These are phyloP conservation scores for Pachysolen tannophilus DNA, from an alignment of 805 yeast species.

Conservation along the genomic window DNA sequence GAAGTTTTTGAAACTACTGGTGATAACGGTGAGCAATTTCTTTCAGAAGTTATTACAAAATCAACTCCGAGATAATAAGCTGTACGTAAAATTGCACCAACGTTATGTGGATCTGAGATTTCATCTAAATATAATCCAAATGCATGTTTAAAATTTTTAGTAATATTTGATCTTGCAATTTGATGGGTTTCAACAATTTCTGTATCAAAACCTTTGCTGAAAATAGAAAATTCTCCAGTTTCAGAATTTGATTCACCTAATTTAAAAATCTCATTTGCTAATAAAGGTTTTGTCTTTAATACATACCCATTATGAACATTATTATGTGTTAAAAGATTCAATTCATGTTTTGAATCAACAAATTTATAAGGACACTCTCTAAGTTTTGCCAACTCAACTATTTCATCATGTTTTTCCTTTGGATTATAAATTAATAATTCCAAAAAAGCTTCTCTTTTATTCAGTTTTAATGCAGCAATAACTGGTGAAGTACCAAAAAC, in stretches of 20 bases:
- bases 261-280: conserved; percentile 21
- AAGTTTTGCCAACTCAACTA: conserved; percentile 39
- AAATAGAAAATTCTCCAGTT: conserved; percentile 12
- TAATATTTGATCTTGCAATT: conserved; percentile 4
- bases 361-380: conserved; percentile 29
- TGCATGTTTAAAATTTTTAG: conserved; percentile 34
- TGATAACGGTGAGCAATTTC: conserved; percentile 65
- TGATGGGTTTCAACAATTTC: conserved; percentile 6
- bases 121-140: conserved; percentile 73
- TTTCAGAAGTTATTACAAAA: conserved; percentile 60
- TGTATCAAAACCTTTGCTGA: conserved; percentile 17
- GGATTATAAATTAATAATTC: conserved; percentile 40
- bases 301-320: conserved; percentile 81
- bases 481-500: conserved; percentile 75
- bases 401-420: conserved; percentile 25
- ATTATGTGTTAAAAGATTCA: conserved; percentile 52
- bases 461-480: conserved; percentile 53
- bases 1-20: conserved; percentile 77
- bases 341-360: conserved; percentile 36
- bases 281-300: conserved; percentile 52
- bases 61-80: conserved; percentile 82
- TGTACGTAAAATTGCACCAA: conserved; percentile 76
- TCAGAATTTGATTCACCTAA: conserved; percentile 15
- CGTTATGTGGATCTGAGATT: conserved; percentile 78
- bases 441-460: conserved; percentile 44